Evolutionary conservation across 2,329 filamentous ascomycete species (phyloP).

Genomic region (Teratosphaeria viscida): DNA sequence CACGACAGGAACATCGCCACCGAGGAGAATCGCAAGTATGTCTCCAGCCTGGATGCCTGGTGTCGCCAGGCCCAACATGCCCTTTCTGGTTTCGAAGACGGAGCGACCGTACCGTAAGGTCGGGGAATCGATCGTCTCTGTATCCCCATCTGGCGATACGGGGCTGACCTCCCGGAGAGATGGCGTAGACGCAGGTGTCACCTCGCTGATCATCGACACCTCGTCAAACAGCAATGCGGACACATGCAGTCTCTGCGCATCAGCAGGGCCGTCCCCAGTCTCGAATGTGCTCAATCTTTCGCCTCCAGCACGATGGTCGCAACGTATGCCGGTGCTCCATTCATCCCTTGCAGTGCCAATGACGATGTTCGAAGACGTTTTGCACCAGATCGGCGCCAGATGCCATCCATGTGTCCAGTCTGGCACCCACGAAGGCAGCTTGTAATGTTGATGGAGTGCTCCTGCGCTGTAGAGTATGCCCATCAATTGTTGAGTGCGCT

Average conservation of each 20-base stretch:
- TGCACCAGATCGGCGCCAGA: conserved; percentile 20
- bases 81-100: conserved; percentile 16
- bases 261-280: conserved; percentile 9
- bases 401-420: conserved; percentile 23
- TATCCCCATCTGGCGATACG: conserved; percentile 2
- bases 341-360: conserved; percentile 11
- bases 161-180: neutral
- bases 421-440: conserved; percentile 25
- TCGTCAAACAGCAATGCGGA: conserved; percentile 18
- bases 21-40: conserved; percentile 15
- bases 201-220: conserved; percentile 13
- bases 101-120: conserved; percentile 18
- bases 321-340: conserved; percentile 17
- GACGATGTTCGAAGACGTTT: conserved; percentile 14
- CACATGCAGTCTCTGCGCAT: conserved; percentile 11
- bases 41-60: conserved; percentile 15
- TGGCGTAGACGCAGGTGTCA: conserved; percentile 17
- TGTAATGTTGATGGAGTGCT: conserved; percentile 18
- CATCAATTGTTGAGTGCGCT: conserved; percentile 19
- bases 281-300: conserved; percentile 16
- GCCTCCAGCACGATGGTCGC: conserved; percentile 18
- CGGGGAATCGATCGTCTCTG: conserved; percentile 5
- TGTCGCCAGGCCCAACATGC: conserved; percentile 16
- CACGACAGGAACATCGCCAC: conserved; percentile 21
- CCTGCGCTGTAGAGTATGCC: conserved; percentile 23